Evolutionary conservation across 257 asterid species (phyloP), one percentile per base, ranked within the genome.

Genomic region (Schizonepeta tenuifolia): DNA sequence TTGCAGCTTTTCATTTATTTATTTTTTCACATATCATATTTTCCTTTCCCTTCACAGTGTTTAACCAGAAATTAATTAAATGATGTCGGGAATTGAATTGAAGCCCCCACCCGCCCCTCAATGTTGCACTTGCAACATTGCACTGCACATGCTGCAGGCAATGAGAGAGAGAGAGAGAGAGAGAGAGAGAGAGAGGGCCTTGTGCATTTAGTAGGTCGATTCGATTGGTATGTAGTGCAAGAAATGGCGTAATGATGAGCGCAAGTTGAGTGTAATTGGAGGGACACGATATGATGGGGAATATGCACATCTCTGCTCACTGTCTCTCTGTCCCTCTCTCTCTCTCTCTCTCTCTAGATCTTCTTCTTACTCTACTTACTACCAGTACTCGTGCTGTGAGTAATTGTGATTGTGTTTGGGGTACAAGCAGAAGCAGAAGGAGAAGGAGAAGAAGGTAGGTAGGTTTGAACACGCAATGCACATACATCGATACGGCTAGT

Each of bases 161-260:
- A 28, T 4, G 4, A 1, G 18, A 4, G 50, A 44, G 50, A 44
- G 50, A 13, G 50, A 44, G 50, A 13, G 50, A 44, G 53, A 44
- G 51, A 14, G 53, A 44, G 51, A 44, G 51, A 44, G 51, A 44
- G 20, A 49, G 55, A 35, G 38, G 7, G 38, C 38, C 38, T 35
- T 5, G 38, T 24, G 38, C 38, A 35, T 35, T 35, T 35, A 35
- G 38, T 35, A 35, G 38, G 1, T 49, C 10, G 18, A 7, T 7
- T 49, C 10, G 18, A 7, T 7, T 33, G 31, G 7, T 31, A 31
- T 31, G 64, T 14, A 14, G 51, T 28, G 46, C 55, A 74, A 66
- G 74, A 66, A 75, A 75, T 75, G 63, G 79, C 74, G 79, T 75
- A 67, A 74, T 75, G 56, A 74, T 56, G 68, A 55, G 68, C 17